Evolutionary conservation across 805 yeast genomes (phyloP).

Genomic region (Isabelozyma pseudorhagii): DNA sequence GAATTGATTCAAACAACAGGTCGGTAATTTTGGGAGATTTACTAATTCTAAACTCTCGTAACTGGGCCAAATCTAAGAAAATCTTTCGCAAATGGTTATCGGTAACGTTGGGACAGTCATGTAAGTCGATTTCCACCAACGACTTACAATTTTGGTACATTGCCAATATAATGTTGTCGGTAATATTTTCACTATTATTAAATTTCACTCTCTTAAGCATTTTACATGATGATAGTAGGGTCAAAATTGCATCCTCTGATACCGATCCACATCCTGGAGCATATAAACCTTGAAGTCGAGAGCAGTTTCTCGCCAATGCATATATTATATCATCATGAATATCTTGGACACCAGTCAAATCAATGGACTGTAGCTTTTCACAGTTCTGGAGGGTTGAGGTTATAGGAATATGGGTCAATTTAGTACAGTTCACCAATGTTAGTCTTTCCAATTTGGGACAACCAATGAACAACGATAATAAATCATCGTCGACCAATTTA

Average conservation of each 20-base stretch:
- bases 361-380: constrained; percentile 75
- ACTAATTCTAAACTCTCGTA: constrained; percentile 82
- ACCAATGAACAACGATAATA: constrained; percentile 57
- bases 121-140: constrained; percentile 86
- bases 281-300: constrained; percentile 81
- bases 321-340: constrained; percentile 63
- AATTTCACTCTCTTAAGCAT: constrained; percentile 79
- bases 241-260: constrained; percentile 58
- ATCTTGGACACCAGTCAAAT: constrained; percentile 73
- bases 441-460: constrained; percentile 80
- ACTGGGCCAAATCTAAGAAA: constrained; percentile 60
- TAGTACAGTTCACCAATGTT: constrained; percentile 77
- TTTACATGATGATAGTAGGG: constrained; percentile 61
- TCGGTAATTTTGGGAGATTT: constrained; percentile 70
- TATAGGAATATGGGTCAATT: constrained; percentile 59
- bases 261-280: constrained; percentile 82
- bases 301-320: constrained; percentile 68
- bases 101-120: constrained; percentile 71
- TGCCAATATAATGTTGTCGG: constrained; percentile 57
- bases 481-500: constrained; percentile 59
- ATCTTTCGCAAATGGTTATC: constrained; percentile 58
- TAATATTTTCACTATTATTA: constrained; percentile 64
- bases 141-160: constrained; percentile 72
- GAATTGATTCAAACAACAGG: constrained; percentile 54
- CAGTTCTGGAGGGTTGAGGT: constrained; percentile 62